Percentiles rank a stretch among this genome's conserved stretches.
Evolutionary conservation across 1,284 basidiomycete genomes (phyloP).

Genomic region (Hypsizygus ulmarius): DNA sequence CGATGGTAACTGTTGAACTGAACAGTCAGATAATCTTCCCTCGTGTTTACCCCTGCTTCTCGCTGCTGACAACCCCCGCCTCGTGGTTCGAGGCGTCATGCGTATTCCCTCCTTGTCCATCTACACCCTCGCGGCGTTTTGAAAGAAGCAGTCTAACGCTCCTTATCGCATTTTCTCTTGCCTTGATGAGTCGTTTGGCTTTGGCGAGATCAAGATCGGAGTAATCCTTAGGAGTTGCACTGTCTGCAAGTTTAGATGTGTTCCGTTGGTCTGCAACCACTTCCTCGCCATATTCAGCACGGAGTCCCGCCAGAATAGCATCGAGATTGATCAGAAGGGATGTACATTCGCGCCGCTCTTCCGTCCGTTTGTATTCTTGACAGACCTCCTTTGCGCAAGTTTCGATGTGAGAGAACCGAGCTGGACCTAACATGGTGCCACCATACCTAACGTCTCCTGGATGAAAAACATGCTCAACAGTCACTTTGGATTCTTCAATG

Average conservation of each 20-base stretch:
- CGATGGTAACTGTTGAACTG: too few relatives aligned
- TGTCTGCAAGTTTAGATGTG: background rate
- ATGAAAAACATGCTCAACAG: background rate
- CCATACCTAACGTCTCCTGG: slow-evolving; percentile 58
- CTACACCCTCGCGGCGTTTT: slow-evolving; percentile 10
- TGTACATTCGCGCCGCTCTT: slow-evolving; percentile 61
- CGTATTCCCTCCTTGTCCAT: background rate
- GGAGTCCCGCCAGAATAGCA: slow-evolving; percentile 52
- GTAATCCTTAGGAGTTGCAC: slow-evolving; percentile 28
- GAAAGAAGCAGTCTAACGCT: slow-evolving; percentile 36
- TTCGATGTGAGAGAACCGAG: slow-evolving; percentile 77
- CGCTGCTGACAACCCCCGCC: too few relatives aligned
- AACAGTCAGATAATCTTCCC: too few relatives aligned
- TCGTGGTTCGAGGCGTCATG: background rate
- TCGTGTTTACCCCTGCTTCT: too few relatives aligned
- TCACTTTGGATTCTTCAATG: slow-evolving; percentile 10
- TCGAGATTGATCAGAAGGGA: slow-evolving; percentile 61
- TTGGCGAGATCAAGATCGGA: slow-evolving; percentile 36
- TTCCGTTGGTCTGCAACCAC: background rate
- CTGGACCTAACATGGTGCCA: slow-evolving; percentile 61
- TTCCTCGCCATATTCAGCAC: slow-evolving; percentile 35
- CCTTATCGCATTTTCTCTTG: slow-evolving; percentile 41
- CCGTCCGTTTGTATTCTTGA: slow-evolving; percentile 57
- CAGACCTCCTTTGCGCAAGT: slow-evolving; percentile 73
- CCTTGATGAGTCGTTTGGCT: slow-evolving; percentile 40